These are phyloP conservation scores for Endothia cerciana DNA, from an alignment of 2,329 filamentous ascomycete genomes.

Conservation along the genomic window DNA sequence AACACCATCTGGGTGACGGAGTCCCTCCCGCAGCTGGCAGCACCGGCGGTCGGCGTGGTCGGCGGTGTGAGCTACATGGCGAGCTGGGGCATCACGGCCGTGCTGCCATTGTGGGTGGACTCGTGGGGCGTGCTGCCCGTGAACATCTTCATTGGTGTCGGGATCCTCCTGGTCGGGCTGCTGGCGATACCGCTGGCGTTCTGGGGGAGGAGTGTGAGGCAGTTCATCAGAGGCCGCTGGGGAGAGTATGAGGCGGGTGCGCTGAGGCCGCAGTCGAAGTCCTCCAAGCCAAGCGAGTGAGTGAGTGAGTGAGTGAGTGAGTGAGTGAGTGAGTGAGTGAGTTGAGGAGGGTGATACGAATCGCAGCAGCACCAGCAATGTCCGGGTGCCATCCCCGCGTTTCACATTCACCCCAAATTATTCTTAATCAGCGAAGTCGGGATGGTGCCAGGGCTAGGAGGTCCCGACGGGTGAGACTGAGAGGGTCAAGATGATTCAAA, in stretches of 20 bases:
- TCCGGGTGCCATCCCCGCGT: too few relatives aligned
- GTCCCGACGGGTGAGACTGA: too few relatives aligned
- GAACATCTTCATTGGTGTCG: conserved; percentile 28
- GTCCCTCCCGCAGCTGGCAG: conserved; percentile 35
- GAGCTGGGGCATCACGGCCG: conserved; percentile 30
- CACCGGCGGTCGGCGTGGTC: conserved; percentile 32
- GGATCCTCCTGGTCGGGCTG: conserved; percentile 31
- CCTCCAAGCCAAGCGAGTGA: conserved; percentile 4
- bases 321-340: neutral
- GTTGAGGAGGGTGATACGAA: neutral
- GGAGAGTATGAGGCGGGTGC: conserved; percentile 33
- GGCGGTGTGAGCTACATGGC: conserved; percentile 31
- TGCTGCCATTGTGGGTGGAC: conserved; percentile 27
- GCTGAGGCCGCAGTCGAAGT: conserved; percentile 32
- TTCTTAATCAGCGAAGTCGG: too few relatives aligned
- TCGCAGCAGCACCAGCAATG: too few relatives aligned
- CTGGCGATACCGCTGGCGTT: conserved; percentile 35
- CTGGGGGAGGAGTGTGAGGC: conserved; percentile 35
- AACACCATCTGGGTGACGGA: conserved; percentile 36
- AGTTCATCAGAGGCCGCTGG: conserved; percentile 35
- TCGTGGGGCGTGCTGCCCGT: conserved; percentile 23
- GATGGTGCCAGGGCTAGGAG: too few relatives aligned
- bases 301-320: neutral
- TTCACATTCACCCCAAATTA: too few relatives aligned
- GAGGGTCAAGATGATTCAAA: too few relatives aligned